These are phyloP conservation scores for Xylariaceae sp. DNA, from an alignment of 2,329 filamentous ascomycete species.

Conservation along the genomic window DNA sequence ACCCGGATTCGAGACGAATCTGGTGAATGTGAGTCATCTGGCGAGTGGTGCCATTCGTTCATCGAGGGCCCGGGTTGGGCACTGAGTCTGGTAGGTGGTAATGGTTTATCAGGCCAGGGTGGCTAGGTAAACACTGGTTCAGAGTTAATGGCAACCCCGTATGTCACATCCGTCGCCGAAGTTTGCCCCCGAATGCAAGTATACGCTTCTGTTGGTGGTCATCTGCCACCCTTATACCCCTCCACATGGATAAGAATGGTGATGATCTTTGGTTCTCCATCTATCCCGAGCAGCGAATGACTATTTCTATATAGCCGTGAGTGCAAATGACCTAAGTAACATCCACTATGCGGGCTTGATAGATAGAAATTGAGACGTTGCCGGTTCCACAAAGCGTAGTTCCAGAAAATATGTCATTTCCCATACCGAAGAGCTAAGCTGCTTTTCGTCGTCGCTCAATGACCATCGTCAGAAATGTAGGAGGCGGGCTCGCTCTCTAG, in stretches of 20 bases:
- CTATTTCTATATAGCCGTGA: conserved; percentile 12
- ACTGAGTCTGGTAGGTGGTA: not conserved
- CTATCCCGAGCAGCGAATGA: conserved; percentile 12
- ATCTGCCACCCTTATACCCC: conserved; percentile 5
- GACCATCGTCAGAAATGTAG: not conserved
- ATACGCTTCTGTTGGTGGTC: conserved; percentile 11
- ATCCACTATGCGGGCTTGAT: not conserved
- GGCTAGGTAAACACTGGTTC: not conserved
- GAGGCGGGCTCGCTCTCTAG: not conserved
- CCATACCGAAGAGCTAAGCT: conserved; percentile 2
- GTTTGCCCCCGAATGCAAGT: not conserved
- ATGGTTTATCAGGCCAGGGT: conserved; percentile 1
- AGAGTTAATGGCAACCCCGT: not conserved
- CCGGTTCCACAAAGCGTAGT: conserved; percentile 1
- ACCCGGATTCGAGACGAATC: not conserved
- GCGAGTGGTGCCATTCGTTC: not conserved
- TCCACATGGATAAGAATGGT: conserved; percentile 12
- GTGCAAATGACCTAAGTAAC: not conserved
- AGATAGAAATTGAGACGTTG: not conserved
- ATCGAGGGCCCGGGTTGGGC: not conserved
- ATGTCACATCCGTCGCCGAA: not conserved
- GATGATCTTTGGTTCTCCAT: conserved; percentile 21
- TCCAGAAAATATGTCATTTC: conserved; percentile 8
- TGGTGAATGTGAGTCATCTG: not conserved
- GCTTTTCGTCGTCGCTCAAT: not conserved